Evolutionary conservation across 257 asterid species (phyloP).

Genomic region (Penstemon newberryi): DNA sequence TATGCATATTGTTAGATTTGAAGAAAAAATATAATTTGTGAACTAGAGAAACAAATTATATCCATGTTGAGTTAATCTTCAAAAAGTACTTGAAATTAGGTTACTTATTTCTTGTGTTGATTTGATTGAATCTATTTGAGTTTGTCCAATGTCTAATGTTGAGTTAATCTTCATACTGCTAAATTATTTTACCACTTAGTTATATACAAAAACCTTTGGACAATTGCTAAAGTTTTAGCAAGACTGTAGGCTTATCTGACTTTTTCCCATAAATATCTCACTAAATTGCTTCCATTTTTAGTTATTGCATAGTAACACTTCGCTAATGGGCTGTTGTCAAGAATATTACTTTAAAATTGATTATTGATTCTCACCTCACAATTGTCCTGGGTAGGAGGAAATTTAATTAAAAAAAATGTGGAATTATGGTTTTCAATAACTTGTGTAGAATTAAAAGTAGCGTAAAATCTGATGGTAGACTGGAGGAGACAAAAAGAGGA

Average conservation of each 20-base stretch:
- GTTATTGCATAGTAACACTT: too few species aligned
- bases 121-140: not conserved
- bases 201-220: not conserved
- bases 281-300: too few species aligned
- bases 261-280: not conserved
- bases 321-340: too few species aligned
- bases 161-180: too few species aligned
- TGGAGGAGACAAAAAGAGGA: too few species aligned
- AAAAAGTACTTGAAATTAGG: not conserved
- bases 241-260: slow-evolving; percentile 1
- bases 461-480: too few species aligned
- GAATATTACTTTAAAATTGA: too few species aligned
- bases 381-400: too few species aligned
- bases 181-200: not conserved
- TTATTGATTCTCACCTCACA: too few species aligned
- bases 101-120: not conserved
- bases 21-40: not conserved
- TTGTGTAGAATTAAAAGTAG: too few species aligned
- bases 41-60: not conserved
- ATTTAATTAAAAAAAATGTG: too few species aligned
- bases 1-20: not conserved
- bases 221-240: not conserved
- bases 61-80: not conserved
- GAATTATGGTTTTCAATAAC: too few species aligned
- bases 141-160: not conserved